Evolutionary conservation across 169 alveolate genomes (phyloP).

Genomic region (Eimeria brunetti): DNA sequence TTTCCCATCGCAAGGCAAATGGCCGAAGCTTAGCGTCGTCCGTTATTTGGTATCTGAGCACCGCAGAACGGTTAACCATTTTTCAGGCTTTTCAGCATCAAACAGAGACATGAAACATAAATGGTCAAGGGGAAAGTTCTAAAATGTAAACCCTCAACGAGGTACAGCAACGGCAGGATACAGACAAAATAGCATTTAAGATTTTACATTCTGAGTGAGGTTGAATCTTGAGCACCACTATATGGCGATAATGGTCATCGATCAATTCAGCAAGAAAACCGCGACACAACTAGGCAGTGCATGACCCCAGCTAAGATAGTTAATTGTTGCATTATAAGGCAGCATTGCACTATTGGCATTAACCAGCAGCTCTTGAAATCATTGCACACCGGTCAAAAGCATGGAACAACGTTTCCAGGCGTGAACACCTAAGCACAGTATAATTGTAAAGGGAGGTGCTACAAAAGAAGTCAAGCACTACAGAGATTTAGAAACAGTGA

Average conservation of each 20-base stretch:
- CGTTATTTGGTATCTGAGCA: conserved; percentile 49
- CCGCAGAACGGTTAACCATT: neutral
- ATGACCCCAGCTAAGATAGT: neutral
- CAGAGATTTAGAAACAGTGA: neutral
- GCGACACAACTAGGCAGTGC: neutral
- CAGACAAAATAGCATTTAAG: neutral
- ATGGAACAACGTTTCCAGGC: neutral
- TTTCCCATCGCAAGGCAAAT: conserved; percentile 73
- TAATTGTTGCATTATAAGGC: neutral
- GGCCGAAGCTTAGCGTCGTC: conserved; percentile 74
- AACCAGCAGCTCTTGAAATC: no score
- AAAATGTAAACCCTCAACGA: neutral
- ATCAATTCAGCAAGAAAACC: neutral
- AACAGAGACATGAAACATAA: neutral
- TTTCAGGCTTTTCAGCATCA: no score
- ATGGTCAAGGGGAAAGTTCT: no score
- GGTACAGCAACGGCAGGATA: neutral
- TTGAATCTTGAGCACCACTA: neutral
- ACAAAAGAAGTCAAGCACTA: neutral
- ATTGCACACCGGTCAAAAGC: neutral
- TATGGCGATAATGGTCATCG: neutral
- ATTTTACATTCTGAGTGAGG: neutral
- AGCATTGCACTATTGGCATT: neutral
- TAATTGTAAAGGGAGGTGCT: neutral
- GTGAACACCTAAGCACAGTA: neutral